Conservation (phyloP, 345 rosid genomes). For the Salix purpurea region DNA sequence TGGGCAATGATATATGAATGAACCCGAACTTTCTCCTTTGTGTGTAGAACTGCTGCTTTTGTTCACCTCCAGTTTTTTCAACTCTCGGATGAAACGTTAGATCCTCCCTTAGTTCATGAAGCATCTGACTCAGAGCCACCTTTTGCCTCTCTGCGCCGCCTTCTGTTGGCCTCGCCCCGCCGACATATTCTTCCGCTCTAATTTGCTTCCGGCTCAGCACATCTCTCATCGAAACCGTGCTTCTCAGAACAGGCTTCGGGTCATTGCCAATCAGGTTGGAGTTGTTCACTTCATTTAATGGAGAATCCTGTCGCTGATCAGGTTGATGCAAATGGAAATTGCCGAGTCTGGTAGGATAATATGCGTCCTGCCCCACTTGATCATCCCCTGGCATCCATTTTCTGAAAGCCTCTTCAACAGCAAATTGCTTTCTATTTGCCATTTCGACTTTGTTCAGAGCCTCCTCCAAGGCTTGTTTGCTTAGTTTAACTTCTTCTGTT, state of each 20-base stretch:
- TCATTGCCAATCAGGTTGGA: conserved; percentile 22
- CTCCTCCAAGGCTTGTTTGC: conserved; percentile 67
- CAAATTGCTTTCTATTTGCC: conserved; percentile 69
- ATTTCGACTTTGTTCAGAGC: conserved; percentile 67
- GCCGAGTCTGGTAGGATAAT: conserved; percentile 26
- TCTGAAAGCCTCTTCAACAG: conserved; percentile 67
- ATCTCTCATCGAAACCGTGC: conserved; percentile 89
- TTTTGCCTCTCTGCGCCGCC: conserved; percentile 45
- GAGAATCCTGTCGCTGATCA: conserved; percentile 35
- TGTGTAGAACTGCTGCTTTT: conserved; percentile 50
- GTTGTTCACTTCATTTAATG: conserved; percentile 34
- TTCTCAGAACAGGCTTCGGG: conserved; percentile 49
- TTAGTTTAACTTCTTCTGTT: conserved; percentile 59
- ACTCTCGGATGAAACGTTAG: conserved; percentile 38
- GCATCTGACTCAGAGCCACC: conserved; percentile 85
- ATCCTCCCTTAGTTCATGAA: conserved; percentile 71
- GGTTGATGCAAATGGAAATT: conserved; percentile 34
- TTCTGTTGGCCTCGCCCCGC: conserved; percentile 32
- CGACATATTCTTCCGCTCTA: conserved; percentile 37
- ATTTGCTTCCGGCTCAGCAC: conserved; percentile 81
- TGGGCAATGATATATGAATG: conserved; percentile 76
- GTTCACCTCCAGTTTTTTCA: conserved; percentile 40
- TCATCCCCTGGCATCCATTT: conserved; percentile 56
- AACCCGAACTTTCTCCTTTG: conserved; percentile 84
- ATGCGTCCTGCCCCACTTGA: conserved; percentile 31